Base-by-base conservation (phyloP, 2,329 filamentous ascomycete genomes). In the Curvularia sp. region DNA sequence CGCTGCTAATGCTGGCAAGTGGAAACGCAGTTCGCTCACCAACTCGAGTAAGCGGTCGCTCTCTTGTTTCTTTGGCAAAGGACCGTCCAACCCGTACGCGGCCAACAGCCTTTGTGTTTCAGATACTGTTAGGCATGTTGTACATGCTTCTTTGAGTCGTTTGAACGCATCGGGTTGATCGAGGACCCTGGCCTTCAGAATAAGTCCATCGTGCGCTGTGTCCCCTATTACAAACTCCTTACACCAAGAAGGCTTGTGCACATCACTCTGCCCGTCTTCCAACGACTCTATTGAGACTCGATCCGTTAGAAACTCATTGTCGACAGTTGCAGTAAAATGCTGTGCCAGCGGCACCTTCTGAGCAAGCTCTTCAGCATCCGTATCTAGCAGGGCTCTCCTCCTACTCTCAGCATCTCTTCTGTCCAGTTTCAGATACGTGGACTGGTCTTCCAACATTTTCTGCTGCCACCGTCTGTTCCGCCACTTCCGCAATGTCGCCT, bases 201-300 rank as follows among this genome's bases (percentile, higher is more conserved):
- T 45, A 2, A 69, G 69, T 4, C 65, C 70, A 71, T 84, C 82
- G 58, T 80, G 77, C 48, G 77, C 72, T 39, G 78, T 78, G 65
- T 83, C 78, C 5, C 82, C 82, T 25, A 83, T 74, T 5, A 83
- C 71, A 23, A 83, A 64, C 28, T 77, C 74, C 41, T 77, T 72
- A 53, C 79, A 82, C 81, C 82, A 84, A 2, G 62, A 53, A 36
- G 74, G 78, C 5, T 78, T 81, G 25, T 77, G 74, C 23, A 30
- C 77, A 19, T 27, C 39, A 15, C 30, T 54, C 12, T 49, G 39
- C 2, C 62, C 66, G 49, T 68, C 56, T n/a, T 51, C 58, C 34
- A 74, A 39, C 8, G 59, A 45, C 1, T 47, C 47, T 21, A 73
- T 48, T 2, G 59, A 65, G 5, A 71, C 53, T 23, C 69, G 60